Evolutionary conservation across 257 asterid species (phyloP), one percentile per base, ranked within the genome.

Genomic region (Agastache rugosa): DNA sequence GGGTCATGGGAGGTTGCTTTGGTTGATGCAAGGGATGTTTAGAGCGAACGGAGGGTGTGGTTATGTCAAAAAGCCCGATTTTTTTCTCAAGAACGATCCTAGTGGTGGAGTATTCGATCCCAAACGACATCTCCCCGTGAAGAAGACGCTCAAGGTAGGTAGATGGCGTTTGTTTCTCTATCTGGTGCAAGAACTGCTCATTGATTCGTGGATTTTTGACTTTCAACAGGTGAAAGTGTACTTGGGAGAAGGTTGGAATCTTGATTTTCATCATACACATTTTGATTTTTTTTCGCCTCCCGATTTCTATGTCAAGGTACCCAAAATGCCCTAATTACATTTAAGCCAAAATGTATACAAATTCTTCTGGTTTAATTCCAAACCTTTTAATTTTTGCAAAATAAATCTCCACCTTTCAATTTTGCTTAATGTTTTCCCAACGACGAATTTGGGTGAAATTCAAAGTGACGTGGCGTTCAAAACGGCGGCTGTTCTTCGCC

Each of bases 21-120:
- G 97, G 97, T 66, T 92, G 82, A 90, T 90, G 96, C 91, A 88
- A 63, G 97, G 95, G 63, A 50, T 91, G 90, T 91, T 91, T 72
- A 75, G 87, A 78, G 96, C 91, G 58, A 92, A 92, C 77, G 97
- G 96, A 34, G 92, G 95, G 20, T 85, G 97, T 67, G 97, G 97
- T 29, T 90, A 85, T 77, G 91, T 92, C 63, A 92, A 84, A 71
- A 92, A 92, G 61, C 97, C 97, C 0, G 89, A 88, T 44, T 78
- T 87, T 59, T 82, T 92, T 37, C 75, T 84, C 1, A 75, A 84
- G 1, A 2, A 3, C 58, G 91, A 83, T 17, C 81, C 87, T 0
- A 17, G 79, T 65, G 78, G 78, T 48, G 90, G 85, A 51, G 81
- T 82, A 60, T 83, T 89, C 53, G 89, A 90, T 72, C 97, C 95